These are phyloP conservation scores for Phytophthora sansomeana DNA, from an alignment of 352 stramenopile genomes.

Conservation along the genomic window DNA sequence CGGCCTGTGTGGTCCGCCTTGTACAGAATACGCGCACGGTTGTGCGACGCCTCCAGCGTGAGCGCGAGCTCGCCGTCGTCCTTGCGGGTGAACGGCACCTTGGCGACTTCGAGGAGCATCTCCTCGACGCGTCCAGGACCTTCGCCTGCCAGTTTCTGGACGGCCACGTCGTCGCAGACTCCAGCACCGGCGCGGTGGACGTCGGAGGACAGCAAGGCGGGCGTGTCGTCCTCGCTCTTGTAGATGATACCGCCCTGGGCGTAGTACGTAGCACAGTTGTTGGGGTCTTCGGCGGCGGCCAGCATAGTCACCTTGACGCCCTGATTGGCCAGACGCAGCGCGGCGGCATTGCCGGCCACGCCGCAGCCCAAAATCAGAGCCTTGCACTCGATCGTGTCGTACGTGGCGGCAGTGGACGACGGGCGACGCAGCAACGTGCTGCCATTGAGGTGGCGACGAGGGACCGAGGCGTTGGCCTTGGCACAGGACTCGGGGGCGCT, in stretches of 20 bases:
- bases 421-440: constrained; percentile 38
- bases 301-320: constrained; percentile 87
- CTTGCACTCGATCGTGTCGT: constrained; percentile 66
- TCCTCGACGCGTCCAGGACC: constrained; percentile 91
- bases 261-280: constrained; percentile 96
- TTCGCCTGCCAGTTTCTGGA: constrained; percentile 93
- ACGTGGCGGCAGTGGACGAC: constrained; percentile 43
- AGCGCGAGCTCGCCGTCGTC: constrained; percentile 73
- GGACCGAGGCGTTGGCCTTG: constrained; percentile 38
- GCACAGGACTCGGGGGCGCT: constrained; percentile 25
- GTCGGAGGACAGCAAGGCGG: constrained; percentile 87
- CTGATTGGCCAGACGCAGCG: constrained; percentile 76
- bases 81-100: constrained; percentile 92
- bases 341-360: constrained; percentile 77
- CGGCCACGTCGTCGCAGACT: constrained; percentile 90
- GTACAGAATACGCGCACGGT: constrained; percentile 94
- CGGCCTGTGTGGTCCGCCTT: constrained; percentile 94
- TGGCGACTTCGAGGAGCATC: constrained; percentile 85
- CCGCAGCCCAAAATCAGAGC: constrained; percentile 83
- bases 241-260: constrained; percentile 97
- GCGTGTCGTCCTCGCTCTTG: constrained; percentile 88
- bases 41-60: constrained; percentile 93
- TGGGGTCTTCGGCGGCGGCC: constrained; percentile 67
- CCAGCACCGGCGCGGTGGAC: constrained; percentile 92
- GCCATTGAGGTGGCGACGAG: constrained; percentile 48